A percentile compares a stretch with the other conserved stretches of the same genome.
Conservation (phyloP, 768 basidiomycete genomes). For the Tylopilus subfusipes region DNA sequence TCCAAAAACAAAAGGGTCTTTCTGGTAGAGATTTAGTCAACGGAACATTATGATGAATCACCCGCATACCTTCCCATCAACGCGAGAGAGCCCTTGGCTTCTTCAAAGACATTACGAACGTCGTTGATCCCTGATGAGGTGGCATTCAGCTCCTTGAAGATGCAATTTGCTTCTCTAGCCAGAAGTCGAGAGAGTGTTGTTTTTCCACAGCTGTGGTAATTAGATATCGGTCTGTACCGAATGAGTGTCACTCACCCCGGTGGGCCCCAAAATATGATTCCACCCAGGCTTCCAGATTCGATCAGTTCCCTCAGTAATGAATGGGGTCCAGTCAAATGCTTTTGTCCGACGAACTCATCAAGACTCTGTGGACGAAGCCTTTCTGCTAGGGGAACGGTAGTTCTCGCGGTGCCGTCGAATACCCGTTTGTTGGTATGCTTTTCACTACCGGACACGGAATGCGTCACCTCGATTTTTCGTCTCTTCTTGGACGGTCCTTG, state of each 20-base stretch:
- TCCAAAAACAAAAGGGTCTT: slow-evolving; percentile 78
- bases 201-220: slow-evolving; percentile 54
- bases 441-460: slow-evolving; percentile 1
- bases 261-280: slow-evolving; percentile 72
- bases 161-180: slow-evolving; percentile 52
- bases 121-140: slow-evolving; percentile 67
- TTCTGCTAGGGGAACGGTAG: slow-evolving; percentile 64
- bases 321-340: slow-evolving; percentile 54
- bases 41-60: not conserved
- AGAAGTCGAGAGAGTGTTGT: slow-evolving; percentile 74
- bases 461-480: slow-evolving; percentile 23
- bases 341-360: slow-evolving; percentile 71
- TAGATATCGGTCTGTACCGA: not conserved
- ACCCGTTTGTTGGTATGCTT: slow-evolving; percentile 26
- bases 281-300: slow-evolving; percentile 50
- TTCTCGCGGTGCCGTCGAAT: slow-evolving; percentile 18
- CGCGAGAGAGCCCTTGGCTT: slow-evolving; percentile 63
- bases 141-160: slow-evolving; percentile 78
- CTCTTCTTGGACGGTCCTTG: slow-evolving; percentile 27
- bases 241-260: slow-evolving; percentile 46
- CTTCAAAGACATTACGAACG: slow-evolving; percentile 69
- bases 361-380: slow-evolving; percentile 61
- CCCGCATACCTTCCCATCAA: slow-evolving; percentile 56
- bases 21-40: slow-evolving; percentile 34
- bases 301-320: slow-evolving; percentile 54